Conservation (phyloP, 805 yeast genomes). For the Pichia heedii region DNA sequence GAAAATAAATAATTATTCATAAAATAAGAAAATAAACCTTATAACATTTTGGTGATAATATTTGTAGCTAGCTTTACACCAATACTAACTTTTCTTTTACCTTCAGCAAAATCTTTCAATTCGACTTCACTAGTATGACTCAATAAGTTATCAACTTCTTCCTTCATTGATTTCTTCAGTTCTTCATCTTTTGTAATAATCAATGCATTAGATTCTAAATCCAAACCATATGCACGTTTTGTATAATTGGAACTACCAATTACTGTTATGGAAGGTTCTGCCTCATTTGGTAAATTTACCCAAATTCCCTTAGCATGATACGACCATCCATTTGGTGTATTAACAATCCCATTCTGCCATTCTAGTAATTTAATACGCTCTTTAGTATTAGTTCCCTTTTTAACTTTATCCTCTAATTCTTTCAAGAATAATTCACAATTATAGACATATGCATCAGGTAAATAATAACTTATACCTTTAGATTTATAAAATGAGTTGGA, state of each 20-base stretch:
- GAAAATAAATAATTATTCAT: neutral
- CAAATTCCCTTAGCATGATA: constrained; percentile 97
- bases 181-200: constrained; percentile 59
- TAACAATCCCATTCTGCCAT: constrained; percentile 84
- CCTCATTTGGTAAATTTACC: constrained; percentile 53
- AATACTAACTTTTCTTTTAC: constrained; percentile 51
- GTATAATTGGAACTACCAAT: constrained; percentile 94
- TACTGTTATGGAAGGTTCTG: constrained; percentile 61
- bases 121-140: constrained; percentile 42
- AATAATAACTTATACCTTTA: constrained; percentile 65
- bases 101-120: constrained; percentile 51
- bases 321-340: constrained; percentile 84
- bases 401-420: constrained; percentile 29
- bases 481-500: constrained; percentile 92
- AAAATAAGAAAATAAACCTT: neutral
- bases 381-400: neutral
- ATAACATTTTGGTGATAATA: constrained; percentile 47
- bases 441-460: constrained; percentile 82
- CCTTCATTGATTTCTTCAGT: constrained; percentile 46
- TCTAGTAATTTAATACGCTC: constrained; percentile 53
- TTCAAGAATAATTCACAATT: constrained; percentile 62
- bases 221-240: constrained; percentile 76
- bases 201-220: constrained; percentile 81
- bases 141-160: constrained; percentile 56
- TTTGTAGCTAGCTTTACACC: constrained; percentile 64